phyloP scores from a whole-genome alignment of 768 basidiomycete genomes.

The Kwoniella botswanensis region DNA sequence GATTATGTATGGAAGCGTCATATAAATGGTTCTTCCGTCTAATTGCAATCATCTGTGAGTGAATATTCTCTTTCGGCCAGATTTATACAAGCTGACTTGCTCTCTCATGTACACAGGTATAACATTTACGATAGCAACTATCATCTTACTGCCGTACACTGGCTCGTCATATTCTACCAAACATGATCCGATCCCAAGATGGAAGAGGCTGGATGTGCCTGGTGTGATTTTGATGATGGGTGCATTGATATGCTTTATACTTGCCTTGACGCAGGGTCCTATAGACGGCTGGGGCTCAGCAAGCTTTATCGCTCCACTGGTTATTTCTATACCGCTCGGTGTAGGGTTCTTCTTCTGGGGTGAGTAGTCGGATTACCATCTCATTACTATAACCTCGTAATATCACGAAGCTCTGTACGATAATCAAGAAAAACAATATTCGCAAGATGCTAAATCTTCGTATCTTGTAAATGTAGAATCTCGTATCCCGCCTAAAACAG shows the following conservation, averaged over 20 bases:
- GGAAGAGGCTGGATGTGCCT: slow-evolving; percentile 51
- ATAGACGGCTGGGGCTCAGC: slow-evolving; percentile 63
- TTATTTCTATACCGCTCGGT: slow-evolving; percentile 61
- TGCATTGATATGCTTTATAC: slow-evolving; percentile 51
- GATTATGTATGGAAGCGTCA: slow-evolving; percentile 32
- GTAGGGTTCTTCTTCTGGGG: slow-evolving; percentile 64
- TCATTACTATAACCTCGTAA: slow-evolving; percentile 11
- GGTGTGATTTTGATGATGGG: slow-evolving; percentile 50
- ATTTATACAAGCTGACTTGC: no score
- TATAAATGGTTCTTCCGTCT: slow-evolving; percentile 66
- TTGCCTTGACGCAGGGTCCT: slow-evolving; percentile 60
- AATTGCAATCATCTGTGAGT: slow-evolving; percentile 58
- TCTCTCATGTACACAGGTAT: slow-evolving; percentile 51
- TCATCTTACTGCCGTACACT: slow-evolving; percentile 41
- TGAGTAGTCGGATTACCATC: no score
- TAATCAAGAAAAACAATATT: no score
- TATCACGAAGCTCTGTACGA: no score
- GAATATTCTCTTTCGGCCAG: no score
- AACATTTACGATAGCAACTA: slow-evolving; percentile 57
- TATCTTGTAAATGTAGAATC: slow-evolving; percentile 45
- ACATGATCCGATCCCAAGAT: slow-evolving; percentile 27
- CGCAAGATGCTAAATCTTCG: background rate
- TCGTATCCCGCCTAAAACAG: slow-evolving; percentile 58
- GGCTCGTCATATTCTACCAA: slow-evolving; percentile 26
- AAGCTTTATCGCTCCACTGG: slow-evolving; percentile 61